A percentile compares a stretch with the other conserved stretches of the same genome.
phyloP scores from a whole-genome alignment of 371 early-diverging fungal species.

The Actinomortierella wolfii region DNA sequence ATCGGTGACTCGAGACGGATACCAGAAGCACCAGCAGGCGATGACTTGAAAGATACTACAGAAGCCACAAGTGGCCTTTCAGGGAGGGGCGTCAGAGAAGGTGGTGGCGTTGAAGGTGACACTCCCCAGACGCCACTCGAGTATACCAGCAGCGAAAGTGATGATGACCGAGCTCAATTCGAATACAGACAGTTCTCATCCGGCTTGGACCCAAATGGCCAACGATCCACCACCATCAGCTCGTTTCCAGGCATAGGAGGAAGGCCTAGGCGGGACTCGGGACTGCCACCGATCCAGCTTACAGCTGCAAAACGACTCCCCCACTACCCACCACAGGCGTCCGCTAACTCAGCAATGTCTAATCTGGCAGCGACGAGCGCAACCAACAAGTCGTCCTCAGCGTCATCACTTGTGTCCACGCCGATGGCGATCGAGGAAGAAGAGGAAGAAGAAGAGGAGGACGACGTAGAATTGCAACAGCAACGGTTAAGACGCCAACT shows the following conservation, averaged over 20 bases:
- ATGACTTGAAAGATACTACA: constrained; percentile 8
- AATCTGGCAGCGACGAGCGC: background rate
- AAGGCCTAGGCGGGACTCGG: constrained; percentile 24
- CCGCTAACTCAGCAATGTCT: constrained; percentile 23
- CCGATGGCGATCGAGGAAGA: too few species aligned
- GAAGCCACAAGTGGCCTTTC: too few species aligned
- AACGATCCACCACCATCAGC: constrained; percentile 6
- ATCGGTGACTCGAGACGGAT: too few species aligned
- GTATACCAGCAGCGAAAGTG: constrained; percentile 32
- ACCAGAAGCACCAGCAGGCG: background rate
- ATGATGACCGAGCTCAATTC: constrained; percentile 23
- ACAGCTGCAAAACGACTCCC: constrained; percentile 38
- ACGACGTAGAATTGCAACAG: constrained; percentile 11
- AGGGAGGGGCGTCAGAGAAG: too few species aligned
- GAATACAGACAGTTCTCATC: constrained; percentile 15
- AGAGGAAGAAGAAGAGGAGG: constrained; percentile 28
- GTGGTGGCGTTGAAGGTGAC: background rate
- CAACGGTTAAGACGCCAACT: background rate
- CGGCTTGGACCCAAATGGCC: constrained; percentile 1
- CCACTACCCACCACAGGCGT: constrained; percentile 15
- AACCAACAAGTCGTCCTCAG: too few species aligned
- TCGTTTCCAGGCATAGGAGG: too few species aligned
- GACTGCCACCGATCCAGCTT: constrained; percentile 32
- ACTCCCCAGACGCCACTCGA: constrained; percentile 1
- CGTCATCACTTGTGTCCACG: too few species aligned